Evolutionary conservation across 208 protist genomes (phyloP).

Genomic region (Phytomonas serpens): DNA sequence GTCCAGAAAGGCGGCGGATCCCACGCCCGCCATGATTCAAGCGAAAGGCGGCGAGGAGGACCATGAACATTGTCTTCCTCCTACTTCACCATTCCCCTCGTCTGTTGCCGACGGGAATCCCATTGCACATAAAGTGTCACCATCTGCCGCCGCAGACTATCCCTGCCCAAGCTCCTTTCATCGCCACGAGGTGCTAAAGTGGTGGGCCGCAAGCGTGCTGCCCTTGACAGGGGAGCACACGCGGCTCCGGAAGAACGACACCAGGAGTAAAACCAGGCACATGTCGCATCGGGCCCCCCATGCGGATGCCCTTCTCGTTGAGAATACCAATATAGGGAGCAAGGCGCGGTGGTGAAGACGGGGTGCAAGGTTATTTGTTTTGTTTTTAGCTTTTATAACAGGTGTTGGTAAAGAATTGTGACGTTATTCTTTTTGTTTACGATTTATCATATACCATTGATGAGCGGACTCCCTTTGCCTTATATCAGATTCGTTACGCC

Average conservation of each 20-base stretch:
- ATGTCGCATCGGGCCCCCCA: neutral
- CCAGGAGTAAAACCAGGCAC: neutral
- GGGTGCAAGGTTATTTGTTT: neutral
- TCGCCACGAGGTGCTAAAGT: neutral
- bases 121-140: neutral
- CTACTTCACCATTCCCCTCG: neutral
- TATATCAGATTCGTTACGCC: neutral
- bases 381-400: neutral
- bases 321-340: neutral
- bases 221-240: neutral
- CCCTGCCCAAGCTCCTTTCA: neutral
- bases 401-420: neutral
- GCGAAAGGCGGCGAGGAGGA: no score
- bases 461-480: neutral
- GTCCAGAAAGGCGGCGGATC: no score
- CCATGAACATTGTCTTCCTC: no score
- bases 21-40: no score
- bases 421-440: neutral
- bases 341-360: neutral
- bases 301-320: neutral
- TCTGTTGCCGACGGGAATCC: neutral
- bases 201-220: neutral
- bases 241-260: neutral
- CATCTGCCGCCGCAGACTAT: neutral
- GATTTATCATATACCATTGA: neutral